These are phyloP conservation scores for Trypethelium eluteriae DNA, from an alignment of 495 filamentous ascomycete species.

Conservation along the genomic window DNA sequence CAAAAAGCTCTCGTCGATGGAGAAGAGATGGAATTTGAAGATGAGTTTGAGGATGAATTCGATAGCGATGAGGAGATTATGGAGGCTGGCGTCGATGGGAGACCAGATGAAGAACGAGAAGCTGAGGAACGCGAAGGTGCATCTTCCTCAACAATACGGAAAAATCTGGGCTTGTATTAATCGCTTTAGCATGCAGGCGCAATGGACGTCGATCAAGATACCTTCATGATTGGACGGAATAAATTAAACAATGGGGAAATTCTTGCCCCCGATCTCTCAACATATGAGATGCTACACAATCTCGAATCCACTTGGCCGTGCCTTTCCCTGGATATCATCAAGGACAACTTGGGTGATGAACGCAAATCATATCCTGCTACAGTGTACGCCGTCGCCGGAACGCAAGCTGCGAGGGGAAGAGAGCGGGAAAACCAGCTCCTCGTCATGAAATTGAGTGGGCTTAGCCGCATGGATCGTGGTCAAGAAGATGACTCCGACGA, in stretches of 20 bases:
- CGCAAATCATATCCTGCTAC: constrained; percentile 86
- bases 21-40: constrained; percentile 85
- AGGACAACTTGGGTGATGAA: constrained; percentile 80
- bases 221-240: constrained; percentile 86
- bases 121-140: constrained; percentile 67
- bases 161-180: constrained; percentile 24
- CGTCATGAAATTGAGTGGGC: constrained; percentile 87
- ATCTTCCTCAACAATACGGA: constrained; percentile 22
- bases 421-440: constrained; percentile 84
- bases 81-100: constrained; percentile 87
- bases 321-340: constrained; percentile 87
- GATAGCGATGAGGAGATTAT: constrained; percentile 94
- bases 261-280: constrained; percentile 76
- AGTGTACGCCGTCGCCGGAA: constrained; percentile 87
- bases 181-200: constrained; percentile 42
- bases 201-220: constrained; percentile 88
- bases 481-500: constrained; percentile 59
- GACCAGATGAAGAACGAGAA: constrained; percentile 86
- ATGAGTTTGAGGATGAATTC: constrained; percentile 94
- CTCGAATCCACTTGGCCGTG: constrained; percentile 92
- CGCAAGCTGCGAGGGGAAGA: constrained; percentile 70
- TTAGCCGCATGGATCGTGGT: constrained; percentile 72
- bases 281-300: constrained; percentile 93
- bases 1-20: constrained; percentile 28
- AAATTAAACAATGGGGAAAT: constrained; percentile 83